Base-by-base conservation (phyloP, 2,329 filamentous ascomycete species). In the Triangularia verruculosa region DNA sequence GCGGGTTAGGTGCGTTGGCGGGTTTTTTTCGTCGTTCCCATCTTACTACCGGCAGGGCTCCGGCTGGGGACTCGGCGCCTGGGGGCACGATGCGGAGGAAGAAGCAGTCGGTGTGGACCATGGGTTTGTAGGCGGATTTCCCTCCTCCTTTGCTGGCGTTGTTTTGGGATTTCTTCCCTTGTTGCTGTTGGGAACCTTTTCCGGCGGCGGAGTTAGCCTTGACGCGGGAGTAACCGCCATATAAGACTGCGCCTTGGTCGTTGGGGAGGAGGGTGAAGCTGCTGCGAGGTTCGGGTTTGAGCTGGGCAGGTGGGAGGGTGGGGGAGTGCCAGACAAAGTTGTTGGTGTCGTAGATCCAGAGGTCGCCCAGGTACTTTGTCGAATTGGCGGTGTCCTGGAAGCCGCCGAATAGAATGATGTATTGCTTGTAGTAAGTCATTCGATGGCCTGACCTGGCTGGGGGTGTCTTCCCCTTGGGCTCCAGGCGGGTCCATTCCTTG, bases 341-440 rank as follows among this genome's bases (percentile, higher is more conserved):
- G 71, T 90, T 78, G 30, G 92, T 96, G 77, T 99, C 95, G 76
- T 97, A 99, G 60, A 98, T 84, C 94, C 95, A 99, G 34, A 98
- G 80, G 75, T 99, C 95, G 43, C 90, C 88, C 15, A 99, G 79
- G 75, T 99, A 99, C 74, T 93, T 96, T 4, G 94, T 98, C 75
- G 93, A 90, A 74, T 96, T 92, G 9, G 92, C 94, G 0, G 94
- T 98, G 75, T 98, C 95, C 77, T 99, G 95, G 75, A 99, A 99
- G 0, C 95, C 95, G 63, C 95, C 95, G 73, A 97, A 98, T 1
- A 99, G 82, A 64, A 99, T 86, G 66, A 99, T 93, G 77, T 97
- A 98, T 74, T 97, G 92, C 79, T 98, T 98, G 83, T 87, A 98
- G 75, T 70, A 94, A 2, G 93, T 96, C 93, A 99, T 97, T 69